A percentile compares a stretch with the other conserved stretches of the same genome.
phyloP scores from a whole-genome alignment of 306 rosid species.

The Gastrolobium villosum region DNA sequence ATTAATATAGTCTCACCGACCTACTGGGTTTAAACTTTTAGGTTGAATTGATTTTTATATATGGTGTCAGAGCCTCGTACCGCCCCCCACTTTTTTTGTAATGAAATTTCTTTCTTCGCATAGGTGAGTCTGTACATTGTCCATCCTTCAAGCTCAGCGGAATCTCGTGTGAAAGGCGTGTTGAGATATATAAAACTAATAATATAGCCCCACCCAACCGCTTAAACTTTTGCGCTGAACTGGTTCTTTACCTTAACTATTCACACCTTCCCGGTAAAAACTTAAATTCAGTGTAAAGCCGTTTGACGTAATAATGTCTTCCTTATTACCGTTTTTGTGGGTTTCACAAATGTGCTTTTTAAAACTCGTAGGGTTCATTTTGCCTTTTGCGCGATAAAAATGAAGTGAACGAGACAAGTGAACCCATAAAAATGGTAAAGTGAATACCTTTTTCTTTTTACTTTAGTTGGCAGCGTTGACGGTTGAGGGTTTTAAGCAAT shows the following conservation, averaged over 20 bases:
- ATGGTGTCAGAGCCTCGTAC: no score
- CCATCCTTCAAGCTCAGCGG: no score
- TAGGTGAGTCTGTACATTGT: no score
- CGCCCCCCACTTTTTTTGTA: no score
- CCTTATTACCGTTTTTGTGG: not conserved
- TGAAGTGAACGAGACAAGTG: not conserved
- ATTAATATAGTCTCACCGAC: no score
- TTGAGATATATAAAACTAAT: no score
- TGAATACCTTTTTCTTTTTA: slow-evolving; percentile 3
- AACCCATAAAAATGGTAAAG: slow-evolving; percentile 1
- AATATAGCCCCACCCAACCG: no score
- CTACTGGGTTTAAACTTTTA: no score
- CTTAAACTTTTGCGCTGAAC: no score
- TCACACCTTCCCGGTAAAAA: not conserved
- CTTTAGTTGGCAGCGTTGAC: not conserved
- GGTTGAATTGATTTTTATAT: no score
- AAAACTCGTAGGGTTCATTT: slow-evolving; percentile 9
- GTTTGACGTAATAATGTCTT: slow-evolving; percentile 21
- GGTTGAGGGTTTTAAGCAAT: not conserved
- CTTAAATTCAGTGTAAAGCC: not conserved
- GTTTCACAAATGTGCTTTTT: slow-evolving; percentile 3
- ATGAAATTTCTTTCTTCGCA: no score
- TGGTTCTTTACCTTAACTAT: slow-evolving; percentile 27
- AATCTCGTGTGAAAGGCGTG: no score
- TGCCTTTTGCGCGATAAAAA: not conserved